phyloP scores from a whole-genome alignment of 176 grass and related monocot species.

The Calamus simplicifolius region DNA sequence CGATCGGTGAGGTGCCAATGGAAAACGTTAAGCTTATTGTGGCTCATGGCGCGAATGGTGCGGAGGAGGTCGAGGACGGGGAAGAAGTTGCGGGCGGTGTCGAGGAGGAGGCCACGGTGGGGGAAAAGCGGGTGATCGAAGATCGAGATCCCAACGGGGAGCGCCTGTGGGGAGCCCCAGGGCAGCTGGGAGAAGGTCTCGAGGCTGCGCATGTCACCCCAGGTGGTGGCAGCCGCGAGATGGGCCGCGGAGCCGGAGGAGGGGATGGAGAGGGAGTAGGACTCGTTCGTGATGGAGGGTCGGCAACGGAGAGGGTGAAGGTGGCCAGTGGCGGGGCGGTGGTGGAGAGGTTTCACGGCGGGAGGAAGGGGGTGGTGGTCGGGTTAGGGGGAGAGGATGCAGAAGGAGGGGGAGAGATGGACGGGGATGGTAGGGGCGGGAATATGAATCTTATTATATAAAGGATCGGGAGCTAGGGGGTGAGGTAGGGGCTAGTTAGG shows the following conservation, averaged over 20 bases:
- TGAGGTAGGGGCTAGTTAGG: no score
- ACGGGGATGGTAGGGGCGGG: no score
- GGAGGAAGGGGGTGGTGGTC: conserved; percentile 41
- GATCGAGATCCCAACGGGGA: conserved; percentile 55
- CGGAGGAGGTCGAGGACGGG: conserved; percentile 55
- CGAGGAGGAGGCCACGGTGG: conserved; percentile 70
- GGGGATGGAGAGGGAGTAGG: conserved; percentile 61
- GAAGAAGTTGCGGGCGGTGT: no score
- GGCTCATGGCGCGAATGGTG: conserved; percentile 73
- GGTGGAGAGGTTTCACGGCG: conserved; percentile 24
- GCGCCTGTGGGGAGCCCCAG: conserved; percentile 25
- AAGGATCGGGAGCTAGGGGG: no score
- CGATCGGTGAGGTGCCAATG: conserved; percentile 93
- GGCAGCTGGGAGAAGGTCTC: conserved; percentile 82
- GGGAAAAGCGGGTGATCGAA: conserved; percentile 54
- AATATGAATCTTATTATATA: no score
- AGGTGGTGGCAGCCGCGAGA: conserved; percentile 47
- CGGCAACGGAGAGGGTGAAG: conserved; percentile 52
- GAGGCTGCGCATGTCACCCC: conserved; percentile 79
- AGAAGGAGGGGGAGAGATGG: no score
- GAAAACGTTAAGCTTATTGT: conserved; percentile 95
- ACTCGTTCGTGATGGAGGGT: conserved; percentile 65
- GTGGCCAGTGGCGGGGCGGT: conserved; percentile 14
- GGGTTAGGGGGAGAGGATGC: no score
- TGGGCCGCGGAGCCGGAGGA: conserved; percentile 24